phyloP scores from a whole-genome alignment of 2,329 filamentous ascomycete genomes.

The Sarocladium brachiariae region DNA sequence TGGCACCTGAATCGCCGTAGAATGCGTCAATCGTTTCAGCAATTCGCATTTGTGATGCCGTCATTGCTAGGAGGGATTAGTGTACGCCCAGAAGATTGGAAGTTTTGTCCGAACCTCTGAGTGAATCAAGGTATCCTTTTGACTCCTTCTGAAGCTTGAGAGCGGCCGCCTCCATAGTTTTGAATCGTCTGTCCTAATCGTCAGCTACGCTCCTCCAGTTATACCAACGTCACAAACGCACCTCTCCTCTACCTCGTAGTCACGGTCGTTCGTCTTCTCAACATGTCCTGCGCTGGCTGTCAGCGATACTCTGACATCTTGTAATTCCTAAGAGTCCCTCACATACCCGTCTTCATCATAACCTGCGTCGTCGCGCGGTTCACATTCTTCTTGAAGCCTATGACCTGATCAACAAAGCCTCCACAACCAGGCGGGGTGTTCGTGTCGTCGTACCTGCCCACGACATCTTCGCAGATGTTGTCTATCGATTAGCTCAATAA shows the following conservation, averaged over 20 bases:
- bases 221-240: too few species aligned
- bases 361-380: conserved; percentile 98
- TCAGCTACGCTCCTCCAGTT: too few species aligned
- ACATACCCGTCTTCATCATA: conserved; percentile 95
- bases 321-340: background rate
- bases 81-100: background rate
- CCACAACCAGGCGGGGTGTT: conserved; percentile 20
- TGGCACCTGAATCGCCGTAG: conserved; percentile 92
- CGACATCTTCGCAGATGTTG: conserved; percentile 46
- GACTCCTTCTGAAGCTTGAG: conserved; percentile 93
- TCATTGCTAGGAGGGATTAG: conserved; percentile 65
- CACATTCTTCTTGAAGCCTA: conserved; percentile 76
- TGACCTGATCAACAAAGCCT: conserved; percentile 22
- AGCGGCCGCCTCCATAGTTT: conserved; percentile 93
- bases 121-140: conserved; percentile 92
- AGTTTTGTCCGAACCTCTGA: conserved; percentile 56
- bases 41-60: conserved; percentile 97
- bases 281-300: conserved; percentile 63
- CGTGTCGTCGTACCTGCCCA: conserved; percentile 53
- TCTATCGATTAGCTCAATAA: background rate
- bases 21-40: conserved; percentile 99
- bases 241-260: conserved; percentile 97
- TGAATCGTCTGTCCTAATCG: conserved; percentile 67
- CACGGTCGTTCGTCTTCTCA: conserved; percentile 95
- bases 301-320: background rate